phyloP scores from a whole-genome alignment of 2,329 filamentous ascomycete species.

The Cytospora leucostoma region DNA sequence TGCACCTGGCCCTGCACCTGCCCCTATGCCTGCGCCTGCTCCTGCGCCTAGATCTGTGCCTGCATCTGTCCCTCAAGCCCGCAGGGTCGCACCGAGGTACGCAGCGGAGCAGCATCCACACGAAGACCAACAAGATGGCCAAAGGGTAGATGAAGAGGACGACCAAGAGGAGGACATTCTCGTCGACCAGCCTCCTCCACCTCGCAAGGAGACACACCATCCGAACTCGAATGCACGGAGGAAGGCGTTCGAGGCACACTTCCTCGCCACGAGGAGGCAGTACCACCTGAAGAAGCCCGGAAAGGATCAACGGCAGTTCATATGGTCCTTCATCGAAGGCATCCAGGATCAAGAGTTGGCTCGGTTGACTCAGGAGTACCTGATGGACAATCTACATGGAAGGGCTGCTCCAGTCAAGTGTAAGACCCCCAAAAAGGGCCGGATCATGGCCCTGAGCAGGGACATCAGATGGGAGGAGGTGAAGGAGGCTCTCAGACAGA shows the following conservation, averaged over 20 bases:
- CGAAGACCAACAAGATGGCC: too few relatives aligned
- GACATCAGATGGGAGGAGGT: conserved; percentile 17
- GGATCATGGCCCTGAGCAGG: not conserved
- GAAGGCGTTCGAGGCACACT: conserved; percentile 25
- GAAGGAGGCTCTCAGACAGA: not conserved
- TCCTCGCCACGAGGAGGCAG: conserved; percentile 23
- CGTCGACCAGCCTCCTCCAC: not conserved
- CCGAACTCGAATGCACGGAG: not conserved
- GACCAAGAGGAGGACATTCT: not conserved
- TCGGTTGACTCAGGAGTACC: conserved; percentile 30
- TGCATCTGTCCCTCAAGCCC: too few relatives aligned
- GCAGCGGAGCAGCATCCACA: too few relatives aligned
- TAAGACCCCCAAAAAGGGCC: not conserved
- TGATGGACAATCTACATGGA: conserved; percentile 25
- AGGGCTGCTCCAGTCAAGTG: not conserved
- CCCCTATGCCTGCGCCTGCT: too few relatives aligned
- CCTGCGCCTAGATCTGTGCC: too few relatives aligned
- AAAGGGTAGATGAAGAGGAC: not conserved
- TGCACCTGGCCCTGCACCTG: too few relatives aligned
- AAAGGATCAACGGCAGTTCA: conserved; percentile 25
- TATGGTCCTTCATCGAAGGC: conserved; percentile 32
- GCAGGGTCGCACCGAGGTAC: too few relatives aligned
- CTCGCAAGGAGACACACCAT: not conserved
- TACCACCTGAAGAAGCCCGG: conserved; percentile 17
- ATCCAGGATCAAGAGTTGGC: conserved; percentile 29